Conservation (phyloP, 139 green algal genomes). For the Chlorella sp. region DNA sequence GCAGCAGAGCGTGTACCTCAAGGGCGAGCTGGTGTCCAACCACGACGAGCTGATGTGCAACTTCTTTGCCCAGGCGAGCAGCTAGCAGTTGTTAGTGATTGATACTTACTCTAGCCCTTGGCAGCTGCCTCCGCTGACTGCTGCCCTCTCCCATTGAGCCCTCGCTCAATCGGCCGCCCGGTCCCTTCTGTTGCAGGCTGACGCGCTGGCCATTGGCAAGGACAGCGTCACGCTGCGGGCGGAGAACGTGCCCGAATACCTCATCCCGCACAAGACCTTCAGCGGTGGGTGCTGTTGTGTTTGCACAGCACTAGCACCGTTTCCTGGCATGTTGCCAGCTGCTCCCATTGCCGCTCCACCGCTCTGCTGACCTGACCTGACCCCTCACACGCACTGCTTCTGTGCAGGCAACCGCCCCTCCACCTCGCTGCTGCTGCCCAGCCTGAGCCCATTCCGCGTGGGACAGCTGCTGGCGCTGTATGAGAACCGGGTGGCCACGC, state of each 20-base stretch:
- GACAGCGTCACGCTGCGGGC: constrained; percentile 80
- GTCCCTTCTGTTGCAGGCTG: constrained; percentile 56
- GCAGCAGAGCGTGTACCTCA: constrained; percentile 92
- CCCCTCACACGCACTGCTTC: too few species aligned
- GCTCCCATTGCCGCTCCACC: too few species aligned
- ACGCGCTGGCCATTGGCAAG: constrained; percentile 98
- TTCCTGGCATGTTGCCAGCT: too few species aligned
- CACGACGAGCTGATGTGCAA: constrained; percentile 99
- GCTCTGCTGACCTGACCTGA: too few species aligned
- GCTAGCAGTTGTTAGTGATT: too few species aligned
- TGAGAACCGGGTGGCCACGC: constrained; percentile 91
- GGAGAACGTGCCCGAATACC: constrained; percentile 85
- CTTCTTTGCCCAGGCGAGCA: constrained; percentile 91
- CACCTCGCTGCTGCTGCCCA: constrained; percentile 92
- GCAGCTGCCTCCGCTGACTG: too few species aligned
- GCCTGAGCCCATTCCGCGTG: constrained; percentile 90
- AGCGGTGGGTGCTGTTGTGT: constrained; percentile 42
- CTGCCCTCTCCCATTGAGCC: too few species aligned
- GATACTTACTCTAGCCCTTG: too few species aligned
- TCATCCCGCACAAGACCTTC: constrained; percentile 95
- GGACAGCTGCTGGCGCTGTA: constrained; percentile 98
- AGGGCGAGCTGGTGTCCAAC: constrained; percentile 97
- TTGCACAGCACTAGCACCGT: too few species aligned
- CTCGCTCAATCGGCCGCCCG: too few species aligned
- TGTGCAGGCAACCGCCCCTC: constrained; percentile 93